Conservation (phyloP, 192 early-diverging fungal genomes). For the Coemansia sp. region DNA sequence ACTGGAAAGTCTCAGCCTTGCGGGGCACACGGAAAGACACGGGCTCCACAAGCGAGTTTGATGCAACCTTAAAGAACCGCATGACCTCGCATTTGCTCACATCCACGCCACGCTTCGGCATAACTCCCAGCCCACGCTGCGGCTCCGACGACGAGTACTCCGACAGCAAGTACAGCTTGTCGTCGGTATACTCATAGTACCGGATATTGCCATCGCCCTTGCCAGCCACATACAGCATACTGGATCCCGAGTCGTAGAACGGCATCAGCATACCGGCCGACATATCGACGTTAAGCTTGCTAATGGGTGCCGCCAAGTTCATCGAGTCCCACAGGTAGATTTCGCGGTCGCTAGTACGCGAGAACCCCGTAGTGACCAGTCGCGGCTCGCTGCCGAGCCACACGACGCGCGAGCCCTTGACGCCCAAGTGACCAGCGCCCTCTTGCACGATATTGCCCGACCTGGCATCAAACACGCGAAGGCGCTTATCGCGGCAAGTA, state of each 20-base stretch:
- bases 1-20: conserved; percentile 94
- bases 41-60: conserved; percentile 83
- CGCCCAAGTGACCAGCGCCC: conserved; percentile 83
- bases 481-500: conserved; percentile 94
- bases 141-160: conserved; percentile 89
- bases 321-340: conserved; percentile 84
- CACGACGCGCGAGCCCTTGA: conserved; percentile 93
- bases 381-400: conserved; percentile 83
- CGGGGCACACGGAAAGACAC: conserved; percentile 96
- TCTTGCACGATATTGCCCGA: conserved; percentile 76
- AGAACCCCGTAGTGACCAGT: conserved; percentile 92
- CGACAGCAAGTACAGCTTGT: conserved; percentile 82
- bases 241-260: conserved; percentile 88
- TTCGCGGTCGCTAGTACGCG: conserved; percentile 91
- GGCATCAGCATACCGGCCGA: conserved; percentile 97
- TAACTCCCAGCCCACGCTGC: conserved; percentile 88
- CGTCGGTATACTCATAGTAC: conserved; percentile 97
- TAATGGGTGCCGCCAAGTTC: conserved; percentile 70
- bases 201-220: conserved; percentile 99
- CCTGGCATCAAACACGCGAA: conserved; percentile 92
- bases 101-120: conserved; percentile 91
- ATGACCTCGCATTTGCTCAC: conserved; percentile 88
- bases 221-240: conserved; percentile 91
- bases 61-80: conserved; percentile 89
- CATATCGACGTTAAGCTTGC: conserved; percentile 78